Evolutionary conservation across 2,329 filamentous ascomycete genomes (phyloP).

Genomic region (Ophiobolus disseminans): DNA sequence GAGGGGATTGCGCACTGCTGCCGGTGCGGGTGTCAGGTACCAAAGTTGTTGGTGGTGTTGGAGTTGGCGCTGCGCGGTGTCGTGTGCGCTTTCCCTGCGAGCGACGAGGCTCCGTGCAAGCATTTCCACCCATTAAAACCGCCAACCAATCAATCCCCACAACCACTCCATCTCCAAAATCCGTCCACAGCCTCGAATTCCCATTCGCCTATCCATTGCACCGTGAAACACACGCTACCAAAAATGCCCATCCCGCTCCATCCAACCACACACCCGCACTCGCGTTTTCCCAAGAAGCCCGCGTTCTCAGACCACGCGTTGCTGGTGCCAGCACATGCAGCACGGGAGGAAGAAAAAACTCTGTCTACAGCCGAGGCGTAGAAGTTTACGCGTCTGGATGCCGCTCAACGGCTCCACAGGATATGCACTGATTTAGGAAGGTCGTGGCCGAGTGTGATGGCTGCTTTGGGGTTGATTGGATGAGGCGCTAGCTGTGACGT

Average conservation of each 20-base stretch:
- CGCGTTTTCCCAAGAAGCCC: conserved; percentile 1
- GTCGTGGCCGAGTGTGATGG: neutral
- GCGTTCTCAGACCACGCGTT: conserved; percentile 6
- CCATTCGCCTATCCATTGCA: conserved; percentile 8
- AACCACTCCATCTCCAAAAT: neutral
- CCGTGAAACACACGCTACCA: conserved; percentile 10
- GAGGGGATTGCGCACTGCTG: conserved; percentile 1
- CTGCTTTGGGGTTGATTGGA: conserved; percentile 6
- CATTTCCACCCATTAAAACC: no score
- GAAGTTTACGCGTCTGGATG: neutral
- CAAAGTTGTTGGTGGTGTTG: neutral
- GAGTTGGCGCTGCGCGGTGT: neutral
- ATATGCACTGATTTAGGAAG: neutral
- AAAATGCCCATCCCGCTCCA: neutral
- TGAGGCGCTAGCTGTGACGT: neutral
- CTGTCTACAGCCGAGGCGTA: conserved; percentile 1
- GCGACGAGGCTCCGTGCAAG: neutral
- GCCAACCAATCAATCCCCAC: neutral
- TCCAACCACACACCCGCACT: conserved; percentile 5
- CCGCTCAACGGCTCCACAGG: conserved; percentile 7
- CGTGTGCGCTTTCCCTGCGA: neutral
- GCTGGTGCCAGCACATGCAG: conserved; percentile 21
- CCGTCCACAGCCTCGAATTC: neutral
- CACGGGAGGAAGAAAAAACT: conserved; percentile 7
- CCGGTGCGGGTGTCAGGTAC: no score